Evolutionary conservation across 2,329 filamentous ascomycete genomes (phyloP).

Genomic region (Geosmithia flava): DNA sequence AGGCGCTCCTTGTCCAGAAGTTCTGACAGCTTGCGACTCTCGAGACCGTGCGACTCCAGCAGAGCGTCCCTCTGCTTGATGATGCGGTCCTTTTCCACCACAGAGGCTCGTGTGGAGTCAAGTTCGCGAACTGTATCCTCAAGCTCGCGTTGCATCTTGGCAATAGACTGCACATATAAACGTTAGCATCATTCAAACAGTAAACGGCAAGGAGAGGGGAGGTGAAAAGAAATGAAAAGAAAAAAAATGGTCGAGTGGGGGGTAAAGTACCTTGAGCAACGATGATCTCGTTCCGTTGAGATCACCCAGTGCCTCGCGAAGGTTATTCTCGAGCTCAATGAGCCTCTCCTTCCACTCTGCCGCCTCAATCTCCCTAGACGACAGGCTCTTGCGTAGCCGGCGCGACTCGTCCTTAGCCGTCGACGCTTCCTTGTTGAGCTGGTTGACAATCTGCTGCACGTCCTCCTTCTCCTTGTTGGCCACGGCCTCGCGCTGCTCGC

Average conservation of each 20-base stretch:
- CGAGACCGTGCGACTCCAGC: slow-evolving; percentile 78
- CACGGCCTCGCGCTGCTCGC: slow-evolving; percentile 75
- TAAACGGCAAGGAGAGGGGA: too few relatives aligned
- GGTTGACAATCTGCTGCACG: slow-evolving; percentile 83
- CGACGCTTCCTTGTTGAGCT: slow-evolving; percentile 76
- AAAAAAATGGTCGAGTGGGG: background rate
- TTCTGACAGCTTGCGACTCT: slow-evolving; percentile 73
- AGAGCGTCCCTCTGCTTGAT: slow-evolving; percentile 82
- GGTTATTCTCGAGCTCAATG: slow-evolving; percentile 77
- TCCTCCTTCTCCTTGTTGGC: slow-evolving; percentile 88
- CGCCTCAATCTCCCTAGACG: slow-evolving; percentile 76
- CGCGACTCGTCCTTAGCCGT: slow-evolving; percentile 77
- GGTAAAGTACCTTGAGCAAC: slow-evolving; percentile 55
- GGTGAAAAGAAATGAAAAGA: background rate
- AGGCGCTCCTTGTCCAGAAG: slow-evolving; percentile 85
- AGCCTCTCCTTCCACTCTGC: slow-evolving; percentile 84
- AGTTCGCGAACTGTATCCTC: slow-evolving; percentile 76
- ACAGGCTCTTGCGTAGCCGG: slow-evolving; percentile 70
- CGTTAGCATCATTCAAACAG: slow-evolving; percentile 9
- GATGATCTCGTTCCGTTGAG: slow-evolving; percentile 76
- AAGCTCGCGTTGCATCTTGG: slow-evolving; percentile 77
- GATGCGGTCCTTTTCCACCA: slow-evolving; percentile 83
- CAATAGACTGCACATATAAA: slow-evolving; percentile 50
- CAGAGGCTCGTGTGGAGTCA: slow-evolving; percentile 60
- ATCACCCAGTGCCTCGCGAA: slow-evolving; percentile 79